Evolutionary conservation across 768 basidiomycete species (phyloP).

Genomic region (Antrodiella citrinella): DNA sequence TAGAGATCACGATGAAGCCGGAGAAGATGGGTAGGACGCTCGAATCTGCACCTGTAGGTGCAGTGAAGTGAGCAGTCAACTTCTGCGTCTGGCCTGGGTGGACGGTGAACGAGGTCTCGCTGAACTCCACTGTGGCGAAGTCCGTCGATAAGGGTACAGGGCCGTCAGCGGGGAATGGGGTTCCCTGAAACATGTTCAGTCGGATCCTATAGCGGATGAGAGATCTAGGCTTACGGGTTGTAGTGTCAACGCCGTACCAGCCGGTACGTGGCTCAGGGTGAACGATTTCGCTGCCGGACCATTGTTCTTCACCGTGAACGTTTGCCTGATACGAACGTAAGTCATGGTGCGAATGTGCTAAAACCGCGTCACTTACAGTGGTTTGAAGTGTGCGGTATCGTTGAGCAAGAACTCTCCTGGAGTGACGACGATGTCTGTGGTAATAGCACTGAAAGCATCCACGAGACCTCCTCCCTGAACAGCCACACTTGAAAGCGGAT

Average conservation of each 20-base stretch:
- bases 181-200: slow-evolving; percentile 21
- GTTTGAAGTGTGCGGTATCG: slow-evolving; percentile 49
- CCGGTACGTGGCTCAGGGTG: slow-evolving; percentile 45
- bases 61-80: slow-evolving; percentile 37
- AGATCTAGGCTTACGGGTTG: slow-evolving; percentile 30
- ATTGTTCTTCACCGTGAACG: slow-evolving; percentile 43
- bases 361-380: slow-evolving; percentile 24
- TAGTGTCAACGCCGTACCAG: slow-evolving; percentile 44
- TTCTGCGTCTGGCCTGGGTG: slow-evolving; percentile 31
- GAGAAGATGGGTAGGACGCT: slow-evolving; percentile 49
- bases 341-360: not conserved
- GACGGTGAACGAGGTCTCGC: slow-evolving; percentile 36
- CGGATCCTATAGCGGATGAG: not conserved
- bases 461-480: slow-evolving; percentile 52
- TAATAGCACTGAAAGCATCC: slow-evolving; percentile 50
- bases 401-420: slow-evolving; percentile 56
- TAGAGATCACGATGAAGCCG: slow-evolving; percentile 39
- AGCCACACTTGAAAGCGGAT: slow-evolving; percentile 41
- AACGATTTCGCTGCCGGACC: slow-evolving; percentile 35
- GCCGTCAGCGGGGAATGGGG: slow-evolving; percentile 33
- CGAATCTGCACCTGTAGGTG: slow-evolving; percentile 34
- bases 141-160: slow-evolving; percentile 42
- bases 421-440: slow-evolving; percentile 41
- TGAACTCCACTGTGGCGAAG: slow-evolving; percentile 40
- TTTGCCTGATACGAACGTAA: slow-evolving; percentile 27